These are phyloP conservation scores for Choricystis sp. DNA, from an alignment of 139 green algal species.

Conservation along the genomic window DNA sequence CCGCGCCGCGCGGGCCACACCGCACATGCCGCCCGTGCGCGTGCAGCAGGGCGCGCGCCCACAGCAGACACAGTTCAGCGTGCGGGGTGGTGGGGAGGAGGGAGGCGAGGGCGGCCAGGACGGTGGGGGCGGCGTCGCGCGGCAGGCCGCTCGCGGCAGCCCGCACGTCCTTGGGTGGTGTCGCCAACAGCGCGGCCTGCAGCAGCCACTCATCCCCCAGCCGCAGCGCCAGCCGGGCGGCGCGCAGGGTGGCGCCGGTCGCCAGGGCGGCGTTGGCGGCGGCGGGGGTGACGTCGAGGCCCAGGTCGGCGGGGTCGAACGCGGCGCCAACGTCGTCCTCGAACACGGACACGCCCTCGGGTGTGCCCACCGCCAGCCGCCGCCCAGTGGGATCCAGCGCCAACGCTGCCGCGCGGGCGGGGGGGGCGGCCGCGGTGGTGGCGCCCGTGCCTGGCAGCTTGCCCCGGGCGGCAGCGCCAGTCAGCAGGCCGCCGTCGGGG, in stretches of 20 bases:
- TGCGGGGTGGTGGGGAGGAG: constrained; percentile 40
- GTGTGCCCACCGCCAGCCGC: constrained; percentile 75
- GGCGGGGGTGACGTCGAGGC: constrained; percentile 71
- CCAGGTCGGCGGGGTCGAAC: constrained; percentile 93
- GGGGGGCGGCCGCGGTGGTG: background rate
- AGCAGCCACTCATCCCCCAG: constrained; percentile 50
- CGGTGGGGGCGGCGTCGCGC: constrained; percentile 14
- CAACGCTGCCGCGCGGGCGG: constrained; percentile 34
- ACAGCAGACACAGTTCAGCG: constrained; percentile 65
- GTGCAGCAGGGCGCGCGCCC: constrained; percentile 26
- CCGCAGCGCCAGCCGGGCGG: constrained; percentile 63
- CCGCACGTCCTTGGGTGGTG: constrained; percentile 21
- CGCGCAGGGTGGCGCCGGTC: constrained; percentile 28
- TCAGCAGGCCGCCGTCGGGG: constrained; percentile 17
- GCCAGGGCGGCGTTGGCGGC: constrained; percentile 28
- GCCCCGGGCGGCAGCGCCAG: constrained; percentile 1
- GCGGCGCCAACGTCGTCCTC: constrained; percentile 46
- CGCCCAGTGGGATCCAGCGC: constrained; percentile 68
- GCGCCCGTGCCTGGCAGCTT: constrained; percentile 21
- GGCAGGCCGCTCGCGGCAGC: constrained; percentile 29
- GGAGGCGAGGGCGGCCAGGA: constrained; percentile 43
- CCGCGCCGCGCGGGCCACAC: background rate
- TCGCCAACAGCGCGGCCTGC: constrained; percentile 33
- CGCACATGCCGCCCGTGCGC: constrained; percentile 21
- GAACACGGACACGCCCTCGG: constrained; percentile 84